Evolutionary conservation across 2,329 filamentous ascomycete species (phyloP).

Genomic region (Peltaster fructicola): DNA sequence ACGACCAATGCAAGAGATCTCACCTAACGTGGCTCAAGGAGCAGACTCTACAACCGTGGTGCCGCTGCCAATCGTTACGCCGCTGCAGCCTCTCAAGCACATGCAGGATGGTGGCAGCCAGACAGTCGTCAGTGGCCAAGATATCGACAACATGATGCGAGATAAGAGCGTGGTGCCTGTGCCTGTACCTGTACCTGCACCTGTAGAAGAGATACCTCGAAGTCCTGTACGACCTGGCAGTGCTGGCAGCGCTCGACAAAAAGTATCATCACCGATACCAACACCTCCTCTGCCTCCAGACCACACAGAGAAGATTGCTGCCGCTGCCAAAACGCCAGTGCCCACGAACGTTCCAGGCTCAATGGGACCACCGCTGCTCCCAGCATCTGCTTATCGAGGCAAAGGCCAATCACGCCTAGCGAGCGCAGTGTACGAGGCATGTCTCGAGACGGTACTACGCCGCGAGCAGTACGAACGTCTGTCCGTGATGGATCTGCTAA

Average conservation of each 20-base stretch:
- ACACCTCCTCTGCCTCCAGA: constrained; percentile 58
- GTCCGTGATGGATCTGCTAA: constrained; percentile 22
- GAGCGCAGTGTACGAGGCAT: constrained; percentile 8
- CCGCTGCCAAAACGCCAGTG: constrained; percentile 40
- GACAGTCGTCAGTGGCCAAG: constrained; percentile 64
- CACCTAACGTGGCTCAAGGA: constrained; percentile 4
- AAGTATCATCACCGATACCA: too few relatives aligned
- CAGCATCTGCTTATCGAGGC: constrained; percentile 57
- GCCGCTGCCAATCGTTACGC: background rate
- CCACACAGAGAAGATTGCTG: constrained; percentile 70
- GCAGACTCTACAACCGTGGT: background rate
- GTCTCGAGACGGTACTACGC: constrained; percentile 36
- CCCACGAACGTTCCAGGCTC: constrained; percentile 21
- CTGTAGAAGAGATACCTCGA: too few relatives aligned
- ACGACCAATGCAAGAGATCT: constrained; percentile 5
- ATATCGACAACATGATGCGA: constrained; percentile 59
- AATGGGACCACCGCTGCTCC: constrained; percentile 76
- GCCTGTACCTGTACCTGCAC: constrained; percentile 5
- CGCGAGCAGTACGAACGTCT: constrained; percentile 30
- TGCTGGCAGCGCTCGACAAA: constrained; percentile 1
- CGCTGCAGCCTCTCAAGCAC: constrained; percentile 4
- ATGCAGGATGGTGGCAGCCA: constrained; percentile 55
- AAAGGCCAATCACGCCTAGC: constrained; percentile 12
- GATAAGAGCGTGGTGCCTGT: constrained; percentile 24
- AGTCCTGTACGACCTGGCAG: too few relatives aligned